A percentile compares a stretch with the other conserved stretches of the same genome.
phyloP scores from a whole-genome alignment of 352 stramenopile genomes.

The Globisporangium nunn region DNA sequence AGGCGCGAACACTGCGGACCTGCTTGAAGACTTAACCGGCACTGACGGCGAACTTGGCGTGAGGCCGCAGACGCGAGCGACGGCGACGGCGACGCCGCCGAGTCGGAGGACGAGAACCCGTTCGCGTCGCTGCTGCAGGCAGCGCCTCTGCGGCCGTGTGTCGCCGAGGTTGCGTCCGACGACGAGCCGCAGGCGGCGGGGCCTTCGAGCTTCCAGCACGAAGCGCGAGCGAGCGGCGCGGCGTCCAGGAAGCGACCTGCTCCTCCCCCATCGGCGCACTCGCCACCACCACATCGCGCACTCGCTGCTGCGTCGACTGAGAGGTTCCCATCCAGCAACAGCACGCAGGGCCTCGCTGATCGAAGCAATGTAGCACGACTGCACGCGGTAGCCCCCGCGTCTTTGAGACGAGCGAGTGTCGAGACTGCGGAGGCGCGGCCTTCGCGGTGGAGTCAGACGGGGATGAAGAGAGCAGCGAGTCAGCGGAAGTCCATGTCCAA shows the following conservation, averaged over 20 bases:
- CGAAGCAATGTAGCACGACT: not conserved
- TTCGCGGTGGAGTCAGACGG: conserved; percentile 28
- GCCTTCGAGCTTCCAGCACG: not conserved
- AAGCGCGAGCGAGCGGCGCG: not conserved
- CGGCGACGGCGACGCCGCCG: not conserved
- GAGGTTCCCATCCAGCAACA: not conserved
- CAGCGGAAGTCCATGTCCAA: conserved; percentile 15
- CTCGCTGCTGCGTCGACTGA: not conserved
- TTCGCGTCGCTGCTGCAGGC: conserved; percentile 52
- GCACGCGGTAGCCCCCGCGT: not conserved
- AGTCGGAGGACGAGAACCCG: conserved; percentile 33
- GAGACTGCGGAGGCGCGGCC: conserved; percentile 45
- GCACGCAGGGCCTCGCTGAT: not conserved
- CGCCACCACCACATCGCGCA: not conserved
- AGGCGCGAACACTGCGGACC: too few relatives aligned
- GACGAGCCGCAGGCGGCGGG: not conserved
- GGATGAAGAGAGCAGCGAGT: conserved; percentile 22
- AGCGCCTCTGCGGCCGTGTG: conserved; percentile 21
- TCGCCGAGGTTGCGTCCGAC: not conserved
- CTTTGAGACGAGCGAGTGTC: conserved; percentile 19
- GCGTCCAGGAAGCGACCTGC: not conserved
- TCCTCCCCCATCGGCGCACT: not conserved
- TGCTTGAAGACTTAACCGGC: too few relatives aligned
- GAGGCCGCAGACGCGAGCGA: not conserved
- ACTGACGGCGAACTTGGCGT: too few relatives aligned